Percentiles rank a stretch among this genome's conserved stretches.
These are phyloP conservation scores for Trichoderma arundinaceum DNA, from an alignment of 2,329 filamentous ascomycete species.

Conservation along the genomic window DNA sequence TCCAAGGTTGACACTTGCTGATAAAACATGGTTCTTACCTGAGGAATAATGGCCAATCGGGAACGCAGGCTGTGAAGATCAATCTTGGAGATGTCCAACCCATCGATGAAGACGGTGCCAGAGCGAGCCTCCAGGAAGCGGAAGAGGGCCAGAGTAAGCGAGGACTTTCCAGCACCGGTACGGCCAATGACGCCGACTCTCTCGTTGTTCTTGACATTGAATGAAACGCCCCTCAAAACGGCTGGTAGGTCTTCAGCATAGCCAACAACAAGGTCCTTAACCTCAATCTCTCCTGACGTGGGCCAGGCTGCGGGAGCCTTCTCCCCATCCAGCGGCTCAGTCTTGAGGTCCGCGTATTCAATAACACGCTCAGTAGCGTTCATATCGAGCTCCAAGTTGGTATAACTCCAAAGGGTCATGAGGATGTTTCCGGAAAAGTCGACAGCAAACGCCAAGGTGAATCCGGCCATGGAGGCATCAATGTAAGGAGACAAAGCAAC, in stretches of 20 bases:
- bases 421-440: slow-evolving; percentile 69
- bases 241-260: slow-evolving; percentile 75
- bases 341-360: slow-evolving; percentile 73
- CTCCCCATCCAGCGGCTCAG: slow-evolving; percentile 66
- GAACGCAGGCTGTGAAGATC: slow-evolving; percentile 72
- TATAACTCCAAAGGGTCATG: slow-evolving; percentile 70
- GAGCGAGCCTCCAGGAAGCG: slow-evolving; percentile 73
- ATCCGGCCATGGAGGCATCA: slow-evolving; percentile 74
- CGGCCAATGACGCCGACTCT: slow-evolving; percentile 78
- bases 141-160: slow-evolving; percentile 76
- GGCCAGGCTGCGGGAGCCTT: slow-evolving; percentile 76
- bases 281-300: slow-evolving; percentile 71
- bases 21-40: slow-evolving; percentile 42
- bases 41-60: slow-evolving; percentile 80
- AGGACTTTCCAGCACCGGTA: slow-evolving; percentile 80
- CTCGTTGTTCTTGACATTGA: slow-evolving; percentile 69
- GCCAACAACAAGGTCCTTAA: slow-evolving; percentile 72
- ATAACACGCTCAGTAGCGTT: slow-evolving; percentile 77
- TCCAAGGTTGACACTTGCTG: not conserved
- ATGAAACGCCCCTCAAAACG: slow-evolving; percentile 72
- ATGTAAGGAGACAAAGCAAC: slow-evolving; percentile 67
- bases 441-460: slow-evolving; percentile 75
- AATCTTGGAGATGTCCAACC: slow-evolving; percentile 74
- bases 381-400: slow-evolving; percentile 77
- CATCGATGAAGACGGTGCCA: slow-evolving; percentile 73